Base-by-base conservation (phyloP, 768 basidiomycete species). In the Lactarius evosmus region DNA sequence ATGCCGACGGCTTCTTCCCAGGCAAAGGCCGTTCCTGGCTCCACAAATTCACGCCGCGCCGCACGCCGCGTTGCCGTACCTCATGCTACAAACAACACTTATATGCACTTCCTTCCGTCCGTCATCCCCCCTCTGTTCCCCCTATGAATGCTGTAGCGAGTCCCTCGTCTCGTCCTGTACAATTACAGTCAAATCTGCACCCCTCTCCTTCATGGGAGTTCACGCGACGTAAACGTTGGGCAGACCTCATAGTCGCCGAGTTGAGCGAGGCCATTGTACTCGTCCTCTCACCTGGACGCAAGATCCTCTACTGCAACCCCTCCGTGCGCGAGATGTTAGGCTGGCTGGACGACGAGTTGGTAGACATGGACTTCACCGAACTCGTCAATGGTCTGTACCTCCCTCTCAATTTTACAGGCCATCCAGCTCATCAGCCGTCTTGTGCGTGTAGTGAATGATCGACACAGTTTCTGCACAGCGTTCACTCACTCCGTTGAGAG, bases 211-310 rank as follows among this genome's bases (percentile, higher is more conserved):
- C 59, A 44, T 94, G 85, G 69, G 93, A 95, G 73, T 95, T 94
- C 73, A 91, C 90, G 0, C 92, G 91, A 71, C 79, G 92, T 61
- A 93, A 93, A 72, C 82, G 87, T 60, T 95, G 93, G 93, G 87
- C 86, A 19, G 92, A 94, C 72, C 78, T 95, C 16, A 78, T 93
- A 29, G 75, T 89, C 63, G 80, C 84, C 1, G 93, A 93, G 72
- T 81, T 92, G 33, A 84, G 88, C 33, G 92, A 92, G 65, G 85
- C 82, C 19, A 80, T 90, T 71, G 76, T 84, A 36, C 79, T 95
- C 69, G 77, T 93, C 51, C 79, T 92, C 63, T 90, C 87, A 30
- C 75, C 75, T n/a, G 70, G 79, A 9, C 82, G 81, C 70, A 83
- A 81, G 66, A 80, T 93, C 33, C 80, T 89, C 65, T 91, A 85